Evolutionary conservation across 441 rosid species (phyloP).

Genomic region (Flueggea neowawraea): DNA sequence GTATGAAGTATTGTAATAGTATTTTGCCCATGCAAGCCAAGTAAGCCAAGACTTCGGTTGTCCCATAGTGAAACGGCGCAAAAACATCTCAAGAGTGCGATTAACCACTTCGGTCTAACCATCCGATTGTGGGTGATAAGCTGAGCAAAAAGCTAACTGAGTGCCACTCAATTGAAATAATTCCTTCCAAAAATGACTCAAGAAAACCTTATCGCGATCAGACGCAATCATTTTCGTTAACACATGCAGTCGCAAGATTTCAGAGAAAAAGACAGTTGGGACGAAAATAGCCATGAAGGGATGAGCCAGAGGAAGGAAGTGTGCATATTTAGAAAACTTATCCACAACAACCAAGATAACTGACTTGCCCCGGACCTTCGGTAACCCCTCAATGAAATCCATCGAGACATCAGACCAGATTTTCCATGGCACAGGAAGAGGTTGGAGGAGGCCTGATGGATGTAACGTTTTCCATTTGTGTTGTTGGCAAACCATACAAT

Average conservation of each 20-base stretch:
- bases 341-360: neutral
- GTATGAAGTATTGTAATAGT: constrained; percentile 1
- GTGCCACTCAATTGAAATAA: neutral
- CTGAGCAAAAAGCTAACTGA: neutral
- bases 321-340: neutral
- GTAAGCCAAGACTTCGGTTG: neutral
- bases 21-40: neutral
- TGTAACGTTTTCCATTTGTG: neutral
- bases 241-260: neutral
- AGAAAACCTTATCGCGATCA: neutral
- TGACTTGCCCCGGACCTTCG: neutral
- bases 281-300: neutral
- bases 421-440: neutral
- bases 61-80: neutral
- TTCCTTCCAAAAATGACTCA: neutral
- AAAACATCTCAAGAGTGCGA: neutral
- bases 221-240: neutral
- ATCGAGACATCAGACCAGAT: neutral
- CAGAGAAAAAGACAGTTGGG: neutral
- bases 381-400: neutral
- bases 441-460: neutral
- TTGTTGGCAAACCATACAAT: neutral
- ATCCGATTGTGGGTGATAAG: neutral
- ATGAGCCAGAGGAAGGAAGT: neutral
- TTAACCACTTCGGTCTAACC: neutral